Conservation (phyloP, 1,139 yeast genomes). For the Casaregolazyma suthepensis region DNA sequence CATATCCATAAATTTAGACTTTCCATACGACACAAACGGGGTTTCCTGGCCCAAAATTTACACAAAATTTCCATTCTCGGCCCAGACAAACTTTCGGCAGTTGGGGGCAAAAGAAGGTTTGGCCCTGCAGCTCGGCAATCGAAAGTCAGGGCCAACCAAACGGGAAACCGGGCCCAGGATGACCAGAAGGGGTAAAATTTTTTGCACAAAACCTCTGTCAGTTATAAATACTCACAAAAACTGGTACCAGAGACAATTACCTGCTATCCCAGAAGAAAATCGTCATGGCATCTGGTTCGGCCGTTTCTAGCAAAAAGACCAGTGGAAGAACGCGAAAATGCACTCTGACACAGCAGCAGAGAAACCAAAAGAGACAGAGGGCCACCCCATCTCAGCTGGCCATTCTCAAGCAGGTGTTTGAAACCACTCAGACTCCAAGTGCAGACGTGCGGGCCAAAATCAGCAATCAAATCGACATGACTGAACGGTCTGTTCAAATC, state of each 20-base stretch:
- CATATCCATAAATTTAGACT: neutral
- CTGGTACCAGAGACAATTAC: neutral
- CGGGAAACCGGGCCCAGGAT: neutral
- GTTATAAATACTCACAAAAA: neutral
- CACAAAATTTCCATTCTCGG: neutral
- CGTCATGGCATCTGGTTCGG: neutral
- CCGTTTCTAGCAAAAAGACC: constrained; percentile 4
- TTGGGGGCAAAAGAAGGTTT: neutral
- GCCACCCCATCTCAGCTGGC: constrained; percentile 84
- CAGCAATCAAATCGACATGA: constrained; percentile 73
- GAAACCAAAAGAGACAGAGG: constrained; percentile 36
- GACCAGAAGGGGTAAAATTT: neutral
- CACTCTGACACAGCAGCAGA: constrained; percentile 37
- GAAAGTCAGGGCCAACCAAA: neutral
- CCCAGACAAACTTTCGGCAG: neutral
- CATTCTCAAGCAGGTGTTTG: constrained; percentile 63
- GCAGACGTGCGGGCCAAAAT: constrained; percentile 56
- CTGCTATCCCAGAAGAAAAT: neutral
- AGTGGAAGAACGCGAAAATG: constrained; percentile 21
- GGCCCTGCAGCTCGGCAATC: neutral
- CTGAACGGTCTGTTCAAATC: constrained; percentile 85
- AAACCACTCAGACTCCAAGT: constrained; percentile 48
- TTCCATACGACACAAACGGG: neutral
- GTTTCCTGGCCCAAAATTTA: neutral
- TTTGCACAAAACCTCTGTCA: neutral